phyloP scores from a whole-genome alignment of 108 stramenopile species.

The Skeletonema tropicum region DNA sequence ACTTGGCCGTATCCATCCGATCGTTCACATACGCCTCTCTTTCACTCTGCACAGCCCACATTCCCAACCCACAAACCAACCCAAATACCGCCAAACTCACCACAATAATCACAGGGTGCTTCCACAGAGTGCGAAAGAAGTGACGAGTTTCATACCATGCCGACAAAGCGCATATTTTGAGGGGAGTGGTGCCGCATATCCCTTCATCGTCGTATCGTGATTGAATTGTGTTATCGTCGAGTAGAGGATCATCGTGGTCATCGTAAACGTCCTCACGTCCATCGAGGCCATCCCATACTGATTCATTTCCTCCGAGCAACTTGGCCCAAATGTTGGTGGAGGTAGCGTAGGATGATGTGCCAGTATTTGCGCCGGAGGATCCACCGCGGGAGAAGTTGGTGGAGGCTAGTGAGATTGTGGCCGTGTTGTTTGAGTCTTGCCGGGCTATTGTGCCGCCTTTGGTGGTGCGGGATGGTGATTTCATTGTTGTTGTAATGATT shows the following conservation, averaged over 20 bases:
- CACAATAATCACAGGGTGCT: constrained; percentile 20
- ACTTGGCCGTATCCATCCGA: constrained; percentile 20
- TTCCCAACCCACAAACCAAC: constrained; percentile 20
- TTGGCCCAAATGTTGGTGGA: constrained; percentile 23
- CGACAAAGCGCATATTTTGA: not conserved
- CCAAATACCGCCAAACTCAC: constrained; percentile 10
- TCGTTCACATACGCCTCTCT: constrained; percentile 9
- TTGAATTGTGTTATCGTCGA: not conserved
- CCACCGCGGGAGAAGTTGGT: no score
- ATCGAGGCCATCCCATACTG: constrained; percentile 6
- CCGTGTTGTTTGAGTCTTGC: no score
- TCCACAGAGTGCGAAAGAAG: constrained; percentile 7
- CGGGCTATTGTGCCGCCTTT: no score
- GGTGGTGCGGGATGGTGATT: no score
- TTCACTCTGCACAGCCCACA: constrained; percentile 25
- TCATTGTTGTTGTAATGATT: no score
- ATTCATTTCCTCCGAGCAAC: constrained; percentile 10
- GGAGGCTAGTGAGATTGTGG: no score
- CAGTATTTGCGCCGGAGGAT: no score
- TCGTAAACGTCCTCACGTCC: not conserved
- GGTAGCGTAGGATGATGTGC: not conserved
- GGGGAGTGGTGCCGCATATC: not conserved
- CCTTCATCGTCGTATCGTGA: constrained; percentile 1
- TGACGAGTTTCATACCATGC: constrained; percentile 26
- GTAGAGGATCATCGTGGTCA: not conserved